These are phyloP conservation scores for Fusarium algeriense DNA, from an alignment of 2,329 filamentous ascomycete species.

Conservation along the genomic window DNA sequence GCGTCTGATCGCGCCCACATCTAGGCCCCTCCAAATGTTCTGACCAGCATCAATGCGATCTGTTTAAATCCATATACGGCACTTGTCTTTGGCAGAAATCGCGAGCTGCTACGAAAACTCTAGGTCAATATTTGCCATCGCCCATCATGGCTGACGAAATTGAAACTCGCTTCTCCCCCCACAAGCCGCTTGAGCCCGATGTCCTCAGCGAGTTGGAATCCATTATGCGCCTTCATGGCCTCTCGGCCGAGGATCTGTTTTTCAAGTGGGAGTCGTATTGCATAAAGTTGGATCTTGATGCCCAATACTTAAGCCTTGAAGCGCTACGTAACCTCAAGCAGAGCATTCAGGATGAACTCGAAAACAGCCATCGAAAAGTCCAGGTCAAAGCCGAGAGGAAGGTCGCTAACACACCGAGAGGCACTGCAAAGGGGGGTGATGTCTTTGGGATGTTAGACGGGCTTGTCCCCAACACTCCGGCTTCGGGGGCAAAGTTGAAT, in stretches of 20 bases:
- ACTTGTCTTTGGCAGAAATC: neutral
- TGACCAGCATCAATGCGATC: constrained; percentile 19
- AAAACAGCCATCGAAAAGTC: constrained; percentile 77
- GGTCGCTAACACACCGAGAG: constrained; percentile 71
- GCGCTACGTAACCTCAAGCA: constrained; percentile 85
- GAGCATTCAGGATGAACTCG: constrained; percentile 84
- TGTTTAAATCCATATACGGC: constrained; percentile 6
- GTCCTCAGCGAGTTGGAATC: constrained; percentile 85
- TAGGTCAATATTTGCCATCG: constrained; percentile 1
- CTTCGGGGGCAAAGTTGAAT: constrained; percentile 58
- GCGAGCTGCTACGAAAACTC: neutral
- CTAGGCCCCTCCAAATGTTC: constrained; percentile 36
- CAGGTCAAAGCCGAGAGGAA: constrained; percentile 74
- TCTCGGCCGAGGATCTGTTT: constrained; percentile 87
- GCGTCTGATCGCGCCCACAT: constrained; percentile 38
- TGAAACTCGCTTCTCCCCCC: constrained; percentile 53
- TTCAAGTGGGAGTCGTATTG: constrained; percentile 99
- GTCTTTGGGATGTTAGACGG: constrained; percentile 88
- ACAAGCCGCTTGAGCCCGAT: constrained; percentile 75
- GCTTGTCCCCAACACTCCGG: constrained; percentile 73
- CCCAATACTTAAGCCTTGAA: constrained; percentile 75
- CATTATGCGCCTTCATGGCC: constrained; percentile 84
- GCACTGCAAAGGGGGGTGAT: constrained; percentile 68
- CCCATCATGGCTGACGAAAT: constrained; percentile 55
- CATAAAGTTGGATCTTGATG: constrained; percentile 90